Evolutionary conservation across 352 stramenopile genomes (phyloP).

Genomic region (Phytopythium chamaehyphon): DNA sequence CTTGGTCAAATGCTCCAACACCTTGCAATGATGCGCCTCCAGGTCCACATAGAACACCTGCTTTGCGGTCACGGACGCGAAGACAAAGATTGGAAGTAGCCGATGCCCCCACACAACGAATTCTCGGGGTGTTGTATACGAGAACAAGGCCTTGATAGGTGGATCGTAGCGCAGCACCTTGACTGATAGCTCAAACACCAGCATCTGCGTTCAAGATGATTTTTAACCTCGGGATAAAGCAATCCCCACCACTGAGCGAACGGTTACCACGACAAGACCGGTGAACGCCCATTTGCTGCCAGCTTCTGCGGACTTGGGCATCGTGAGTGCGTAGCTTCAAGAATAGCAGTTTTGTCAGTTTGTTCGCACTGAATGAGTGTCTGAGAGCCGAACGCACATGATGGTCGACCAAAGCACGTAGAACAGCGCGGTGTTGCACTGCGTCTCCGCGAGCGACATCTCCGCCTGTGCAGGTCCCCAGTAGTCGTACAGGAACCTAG

Average conservation of each 20-base stretch:
- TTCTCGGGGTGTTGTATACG: constrained; percentile 53
- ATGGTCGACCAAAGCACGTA: constrained; percentile 61
- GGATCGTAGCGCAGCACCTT: constrained; percentile 56
- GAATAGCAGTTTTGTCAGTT: constrained; percentile 3
- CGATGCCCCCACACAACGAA: constrained; percentile 54
- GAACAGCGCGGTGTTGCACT: constrained; percentile 58
- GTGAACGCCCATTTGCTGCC: constrained; percentile 48
- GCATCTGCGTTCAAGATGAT: constrained; percentile 18
- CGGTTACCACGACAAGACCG: constrained; percentile 31
- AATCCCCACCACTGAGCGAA: not conserved
- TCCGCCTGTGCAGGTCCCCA: constrained; percentile 46
- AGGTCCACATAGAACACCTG: constrained; percentile 57
- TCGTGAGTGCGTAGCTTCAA: constrained; percentile 45
- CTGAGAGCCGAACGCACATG: constrained; percentile 29
- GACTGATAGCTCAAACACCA: constrained; percentile 50
- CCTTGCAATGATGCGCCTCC: constrained; percentile 43
- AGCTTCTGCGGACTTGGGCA: constrained; percentile 27
- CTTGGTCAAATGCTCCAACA: constrained; percentile 44
- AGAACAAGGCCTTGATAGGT: constrained; percentile 30
- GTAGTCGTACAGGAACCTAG: constrained; percentile 54
- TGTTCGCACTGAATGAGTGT: not conserved
- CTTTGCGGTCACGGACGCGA: constrained; percentile 38
- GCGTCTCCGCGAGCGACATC: constrained; percentile 44
- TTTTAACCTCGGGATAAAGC: not conserved
- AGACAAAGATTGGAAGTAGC: constrained; percentile 44